Percentiles rank a stretch among this genome's conserved stretches.
phyloP scores from a whole-genome alignment of 495 filamentous ascomycete genomes.

The Margaritispora aquatica region DNA sequence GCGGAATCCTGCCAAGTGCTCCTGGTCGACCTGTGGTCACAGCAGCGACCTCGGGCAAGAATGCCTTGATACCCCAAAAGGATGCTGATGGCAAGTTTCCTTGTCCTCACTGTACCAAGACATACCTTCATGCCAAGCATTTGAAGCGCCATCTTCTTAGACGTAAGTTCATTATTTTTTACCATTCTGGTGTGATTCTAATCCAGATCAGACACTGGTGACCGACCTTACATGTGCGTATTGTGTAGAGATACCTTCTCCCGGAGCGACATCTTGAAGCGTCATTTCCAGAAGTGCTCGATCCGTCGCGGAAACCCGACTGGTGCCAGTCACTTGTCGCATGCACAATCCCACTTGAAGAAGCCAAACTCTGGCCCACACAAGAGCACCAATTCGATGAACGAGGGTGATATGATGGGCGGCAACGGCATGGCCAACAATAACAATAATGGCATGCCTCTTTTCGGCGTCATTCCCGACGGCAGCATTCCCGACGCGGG shows the following conservation, averaged over 20 bases:
- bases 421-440: slow-evolving; percentile 38
- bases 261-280: slow-evolving; percentile 94
- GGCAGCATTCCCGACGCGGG: slow-evolving; percentile 16
- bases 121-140: slow-evolving; percentile 95
- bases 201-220: slow-evolving; percentile 70
- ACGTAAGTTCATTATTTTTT: slow-evolving; percentile 58
- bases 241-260: slow-evolving; percentile 98
- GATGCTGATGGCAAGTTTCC: slow-evolving; percentile 96
- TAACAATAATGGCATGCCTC: slow-evolving; percentile 28
- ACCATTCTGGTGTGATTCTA: slow-evolving; percentile 11
- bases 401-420: slow-evolving; percentile 43
- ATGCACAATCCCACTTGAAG: slow-evolving; percentile 83
- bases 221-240: slow-evolving; percentile 94
- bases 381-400: slow-evolving; percentile 34
- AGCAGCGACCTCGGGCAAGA: slow-evolving; percentile 57
- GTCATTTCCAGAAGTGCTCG: slow-evolving; percentile 98
- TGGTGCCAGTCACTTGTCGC: slow-evolving; percentile 83
- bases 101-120: slow-evolving; percentile 95
- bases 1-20: slow-evolving; percentile 85
- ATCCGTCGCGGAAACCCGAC: slow-evolving; percentile 91
- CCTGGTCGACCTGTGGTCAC: slow-evolving; percentile 68
- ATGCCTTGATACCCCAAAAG: slow-evolving; percentile 77
- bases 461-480: slow-evolving; percentile 21
- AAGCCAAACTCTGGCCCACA: slow-evolving; percentile 58
- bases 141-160: slow-evolving; percentile 90